Evolutionary conservation across 352 stramenopile genomes (phyloP).

Genomic region (Globisporangium echinulatum): DNA sequence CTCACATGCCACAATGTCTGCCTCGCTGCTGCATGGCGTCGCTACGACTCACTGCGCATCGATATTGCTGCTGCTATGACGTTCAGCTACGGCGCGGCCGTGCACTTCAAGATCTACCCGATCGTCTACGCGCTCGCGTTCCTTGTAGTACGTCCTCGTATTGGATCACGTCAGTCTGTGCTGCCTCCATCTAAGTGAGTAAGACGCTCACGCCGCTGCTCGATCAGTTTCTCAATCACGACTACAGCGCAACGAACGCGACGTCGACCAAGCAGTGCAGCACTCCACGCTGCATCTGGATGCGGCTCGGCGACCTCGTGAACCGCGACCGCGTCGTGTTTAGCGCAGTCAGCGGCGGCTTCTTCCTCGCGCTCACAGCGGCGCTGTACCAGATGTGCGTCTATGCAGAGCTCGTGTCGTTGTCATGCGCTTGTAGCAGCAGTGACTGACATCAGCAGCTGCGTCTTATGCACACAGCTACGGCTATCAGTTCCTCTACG

Average conservation of each 20-base stretch:
- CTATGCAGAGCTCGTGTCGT: no score
- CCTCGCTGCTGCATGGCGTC: no score
- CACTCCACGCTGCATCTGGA: conserved; percentile 49
- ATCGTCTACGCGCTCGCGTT: conserved; percentile 94
- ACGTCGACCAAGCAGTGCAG: conserved; percentile 40
- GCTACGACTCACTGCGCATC: background rate
- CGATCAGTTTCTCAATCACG: conserved; percentile 59
- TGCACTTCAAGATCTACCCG: conserved; percentile 99
- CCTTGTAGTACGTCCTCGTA: conserved; percentile 53
- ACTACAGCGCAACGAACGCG: conserved; percentile 44
- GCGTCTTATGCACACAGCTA: conserved; percentile 32
- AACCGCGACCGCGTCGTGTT: conserved; percentile 88
- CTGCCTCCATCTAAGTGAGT: background rate
- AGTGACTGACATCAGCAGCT: background rate
- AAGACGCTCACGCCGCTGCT: background rate
- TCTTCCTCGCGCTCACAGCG: conserved; percentile 84
- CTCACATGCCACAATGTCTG: background rate
- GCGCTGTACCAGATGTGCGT: conserved; percentile 82
- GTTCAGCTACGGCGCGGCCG: conserved; percentile 89
- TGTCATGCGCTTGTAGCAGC: background rate
- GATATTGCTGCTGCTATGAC: background rate
- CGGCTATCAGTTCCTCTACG: conserved; percentile 91
- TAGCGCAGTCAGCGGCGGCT: conserved; percentile 71
- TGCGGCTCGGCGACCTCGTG: conserved; percentile 35
- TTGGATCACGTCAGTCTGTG: background rate